Evolutionary conservation across 2,329 filamentous ascomycete species (phyloP).

Genomic region (Pseudogymnoascus sp.): DNA sequence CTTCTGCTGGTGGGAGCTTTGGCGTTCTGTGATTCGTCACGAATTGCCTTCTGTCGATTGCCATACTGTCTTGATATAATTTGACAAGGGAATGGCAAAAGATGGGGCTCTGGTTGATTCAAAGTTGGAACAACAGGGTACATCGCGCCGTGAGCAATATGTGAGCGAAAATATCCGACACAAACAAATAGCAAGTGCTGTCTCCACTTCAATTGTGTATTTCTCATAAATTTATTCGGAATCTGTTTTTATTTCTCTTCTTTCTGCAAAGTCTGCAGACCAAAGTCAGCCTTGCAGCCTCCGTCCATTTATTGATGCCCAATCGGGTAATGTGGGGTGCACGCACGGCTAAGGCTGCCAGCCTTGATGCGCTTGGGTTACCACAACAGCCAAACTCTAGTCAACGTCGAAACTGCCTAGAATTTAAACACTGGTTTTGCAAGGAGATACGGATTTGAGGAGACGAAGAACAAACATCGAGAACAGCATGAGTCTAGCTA

Average conservation of each 20-base stretch:
- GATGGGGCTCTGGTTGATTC: not conserved
- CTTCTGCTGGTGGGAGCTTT: not conserved
- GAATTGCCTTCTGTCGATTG: not conserved
- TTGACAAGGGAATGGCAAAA: not conserved
- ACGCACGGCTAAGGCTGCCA: not conserved
- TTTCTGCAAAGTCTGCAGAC: not conserved
- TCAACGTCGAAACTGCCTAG: not conserved
- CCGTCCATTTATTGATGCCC: no score
- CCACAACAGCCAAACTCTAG: not conserved
- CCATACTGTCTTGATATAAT: not conserved
- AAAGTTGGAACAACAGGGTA: not conserved
- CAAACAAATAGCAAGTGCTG: not conserved
- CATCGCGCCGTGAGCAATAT: not conserved
- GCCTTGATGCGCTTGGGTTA: not conserved
- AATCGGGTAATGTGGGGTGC: no score
- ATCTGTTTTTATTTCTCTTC: not conserved
- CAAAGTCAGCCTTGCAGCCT: not conserved
- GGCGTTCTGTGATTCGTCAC: not conserved
- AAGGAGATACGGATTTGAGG: not conserved
- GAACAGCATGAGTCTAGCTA: not conserved
- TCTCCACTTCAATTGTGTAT: not conserved
- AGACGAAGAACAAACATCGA: not conserved
- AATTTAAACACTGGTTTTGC: not conserved
- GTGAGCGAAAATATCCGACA: not conserved
- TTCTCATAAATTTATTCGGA: not conserved